phyloP scores from a whole-genome alignment of 1,284 basidiomycete genomes.

The Heterobasidion occidentale region DNA sequence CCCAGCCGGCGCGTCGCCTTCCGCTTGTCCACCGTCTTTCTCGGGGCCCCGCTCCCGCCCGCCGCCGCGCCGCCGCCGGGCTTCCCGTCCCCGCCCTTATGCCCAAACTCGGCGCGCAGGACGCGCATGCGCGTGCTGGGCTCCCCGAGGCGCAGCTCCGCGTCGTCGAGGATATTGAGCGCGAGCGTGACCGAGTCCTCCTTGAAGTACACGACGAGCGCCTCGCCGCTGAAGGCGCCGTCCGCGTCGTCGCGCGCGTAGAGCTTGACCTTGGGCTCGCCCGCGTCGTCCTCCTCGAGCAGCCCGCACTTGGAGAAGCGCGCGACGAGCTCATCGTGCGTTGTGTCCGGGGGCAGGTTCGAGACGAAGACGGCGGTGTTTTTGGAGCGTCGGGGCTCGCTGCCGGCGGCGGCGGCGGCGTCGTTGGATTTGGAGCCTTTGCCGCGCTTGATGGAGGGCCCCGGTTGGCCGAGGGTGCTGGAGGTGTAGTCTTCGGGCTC shows the following conservation, averaged over 20 bases:
- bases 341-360: slow-evolving; percentile 75
- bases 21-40: slow-evolving; percentile 75
- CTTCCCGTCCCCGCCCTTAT: slow-evolving; percentile 38
- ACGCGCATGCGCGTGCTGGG: slow-evolving; percentile 74
- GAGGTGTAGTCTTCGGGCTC: slow-evolving; percentile 70
- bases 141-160: slow-evolving; percentile 83
- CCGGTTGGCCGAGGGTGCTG: slow-evolving; percentile 36
- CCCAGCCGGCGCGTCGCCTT: slow-evolving; percentile 73
- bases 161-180: slow-evolving; percentile 84
- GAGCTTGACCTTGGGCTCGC: slow-evolving; percentile 87
- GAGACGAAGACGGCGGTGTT: slow-evolving; percentile 94
- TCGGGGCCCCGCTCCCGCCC: slow-evolving; percentile 32
- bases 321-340: slow-evolving; percentile 65
- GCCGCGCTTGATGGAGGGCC: slow-evolving; percentile 56
- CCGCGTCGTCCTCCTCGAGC: slow-evolving; percentile 85
- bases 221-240: slow-evolving; percentile 88
- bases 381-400: slow-evolving; percentile 49
- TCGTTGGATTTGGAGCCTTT: slow-evolving; percentile 43
- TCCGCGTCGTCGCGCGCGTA: slow-evolving; percentile 88
- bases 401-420: slow-evolving; percentile 25
- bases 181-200: slow-evolving; percentile 91
- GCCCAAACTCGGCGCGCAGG: slow-evolving; percentile 77
- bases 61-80: slow-evolving; percentile 15
- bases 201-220: slow-evolving; percentile 95
- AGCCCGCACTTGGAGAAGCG: slow-evolving; percentile 90